Evolutionary conservation across 768 basidiomycete species (phyloP).

Genomic region (Hydnomerulius pinastri): DNA sequence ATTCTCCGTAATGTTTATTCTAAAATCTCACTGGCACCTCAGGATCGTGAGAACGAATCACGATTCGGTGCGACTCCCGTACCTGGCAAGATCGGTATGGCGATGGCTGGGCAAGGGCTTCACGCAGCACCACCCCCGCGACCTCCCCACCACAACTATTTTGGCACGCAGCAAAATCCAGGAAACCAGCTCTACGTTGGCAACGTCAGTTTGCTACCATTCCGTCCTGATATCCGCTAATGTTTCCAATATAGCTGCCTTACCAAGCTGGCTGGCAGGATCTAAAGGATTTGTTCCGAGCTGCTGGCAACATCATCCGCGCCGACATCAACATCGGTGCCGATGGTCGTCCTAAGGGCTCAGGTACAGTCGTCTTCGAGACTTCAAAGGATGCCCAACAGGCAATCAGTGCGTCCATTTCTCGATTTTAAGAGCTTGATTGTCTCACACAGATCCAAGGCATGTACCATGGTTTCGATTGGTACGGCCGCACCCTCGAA

Average conservation of each 20-base stretch:
- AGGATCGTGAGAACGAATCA: constrained; percentile 97
- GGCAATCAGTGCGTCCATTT: constrained; percentile 75
- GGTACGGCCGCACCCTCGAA: constrained; percentile 94
- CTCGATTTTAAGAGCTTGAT: neutral
- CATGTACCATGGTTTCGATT: constrained; percentile 97
- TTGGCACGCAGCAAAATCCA: constrained; percentile 56
- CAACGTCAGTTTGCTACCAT: constrained; percentile 57
- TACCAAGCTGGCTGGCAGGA: constrained; percentile 99
- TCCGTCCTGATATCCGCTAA: constrained; percentile 2
- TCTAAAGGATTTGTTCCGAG: constrained; percentile 94
- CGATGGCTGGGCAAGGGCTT: constrained; percentile 90
- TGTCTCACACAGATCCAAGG: constrained; percentile 43
- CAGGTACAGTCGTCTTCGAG: constrained; percentile 96
- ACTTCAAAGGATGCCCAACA: constrained; percentile 87
- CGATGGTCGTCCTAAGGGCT: constrained; percentile 93
- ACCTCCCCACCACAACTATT: constrained; percentile 78
- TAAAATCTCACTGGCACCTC: neutral
- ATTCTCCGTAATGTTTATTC: neutral
- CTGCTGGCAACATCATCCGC: constrained; percentile 92
- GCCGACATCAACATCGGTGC: constrained; percentile 94
- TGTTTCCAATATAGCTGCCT: constrained; percentile 63
- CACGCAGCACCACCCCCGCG: constrained; percentile 81
- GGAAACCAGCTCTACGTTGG: constrained; percentile 93
- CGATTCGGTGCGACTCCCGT: constrained; percentile 95
- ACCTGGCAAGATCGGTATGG: constrained; percentile 94